Conservation (phyloP, 768 basidiomycete genomes). For the Auricularia sp. region DNA sequence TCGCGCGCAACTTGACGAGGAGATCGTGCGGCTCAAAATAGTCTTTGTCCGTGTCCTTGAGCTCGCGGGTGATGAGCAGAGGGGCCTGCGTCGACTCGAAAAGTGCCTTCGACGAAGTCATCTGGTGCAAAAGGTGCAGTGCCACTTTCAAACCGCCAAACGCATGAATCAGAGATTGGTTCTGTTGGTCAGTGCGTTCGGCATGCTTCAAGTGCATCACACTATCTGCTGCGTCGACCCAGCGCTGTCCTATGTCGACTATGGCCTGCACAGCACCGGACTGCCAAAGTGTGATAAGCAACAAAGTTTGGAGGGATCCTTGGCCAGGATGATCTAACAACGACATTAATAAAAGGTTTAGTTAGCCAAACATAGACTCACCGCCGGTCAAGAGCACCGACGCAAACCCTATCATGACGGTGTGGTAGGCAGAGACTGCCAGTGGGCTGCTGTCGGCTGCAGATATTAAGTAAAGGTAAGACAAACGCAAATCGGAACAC, state of each 20-base stretch:
- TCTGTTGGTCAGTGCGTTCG: constrained; percentile 44
- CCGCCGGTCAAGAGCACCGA: constrained; percentile 50
- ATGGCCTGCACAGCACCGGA: constrained; percentile 60
- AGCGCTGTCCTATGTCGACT: constrained; percentile 43
- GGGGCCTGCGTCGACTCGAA: constrained; percentile 80
- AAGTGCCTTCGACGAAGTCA: constrained; percentile 70
- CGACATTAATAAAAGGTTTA: constrained; percentile 3
- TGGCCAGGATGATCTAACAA: constrained; percentile 61
- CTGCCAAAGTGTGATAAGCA: constrained; percentile 65
- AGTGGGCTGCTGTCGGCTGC: constrained; percentile 10
- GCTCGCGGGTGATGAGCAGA: constrained; percentile 61
- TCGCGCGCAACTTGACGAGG: constrained; percentile 67
- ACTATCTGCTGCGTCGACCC: constrained; percentile 47
- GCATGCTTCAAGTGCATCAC: constrained; percentile 40
- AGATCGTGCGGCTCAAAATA: constrained; percentile 85
- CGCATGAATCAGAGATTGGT: constrained; percentile 63
- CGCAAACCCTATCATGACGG: constrained; percentile 43
- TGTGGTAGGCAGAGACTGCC: constrained; percentile 38
- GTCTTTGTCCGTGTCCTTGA: constrained; percentile 62
- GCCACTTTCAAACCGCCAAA: constrained; percentile 75
- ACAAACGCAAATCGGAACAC: constrained; percentile 16
- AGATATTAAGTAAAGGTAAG: neutral
- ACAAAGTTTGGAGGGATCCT: constrained; percentile 70
- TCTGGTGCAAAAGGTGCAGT: constrained; percentile 60
- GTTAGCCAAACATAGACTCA: constrained; percentile 19